phyloP scores from a whole-genome alignment of 2,329 filamentous ascomycete species.

The Nemania sp. region DNA sequence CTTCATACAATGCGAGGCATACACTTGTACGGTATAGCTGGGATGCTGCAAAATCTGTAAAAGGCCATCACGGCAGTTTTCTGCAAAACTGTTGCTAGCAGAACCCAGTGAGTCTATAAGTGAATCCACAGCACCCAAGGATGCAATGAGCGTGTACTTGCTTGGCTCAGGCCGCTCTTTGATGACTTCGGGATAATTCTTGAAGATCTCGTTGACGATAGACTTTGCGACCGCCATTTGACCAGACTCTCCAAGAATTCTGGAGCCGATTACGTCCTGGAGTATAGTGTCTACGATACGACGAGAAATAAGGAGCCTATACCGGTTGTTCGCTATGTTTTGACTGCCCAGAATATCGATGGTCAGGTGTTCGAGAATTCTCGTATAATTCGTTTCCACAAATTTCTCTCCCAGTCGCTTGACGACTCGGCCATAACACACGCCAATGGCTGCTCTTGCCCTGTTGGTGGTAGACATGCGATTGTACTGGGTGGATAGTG shows the following conservation, averaged over 20 bases:
- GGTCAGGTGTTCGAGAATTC: slow-evolving; percentile 80
- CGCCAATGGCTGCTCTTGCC: slow-evolving; percentile 77
- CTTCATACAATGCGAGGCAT: slow-evolving; percentile 83
- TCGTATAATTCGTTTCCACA: slow-evolving; percentile 81
- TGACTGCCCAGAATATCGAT: slow-evolving; percentile 76
- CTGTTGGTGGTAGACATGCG: slow-evolving; percentile 77
- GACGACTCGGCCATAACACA: slow-evolving; percentile 84
- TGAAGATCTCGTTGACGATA: slow-evolving; percentile 84
- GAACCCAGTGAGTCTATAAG: slow-evolving; percentile 81
- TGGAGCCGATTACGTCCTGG: slow-evolving; percentile 78
- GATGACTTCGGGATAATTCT: slow-evolving; percentile 89
- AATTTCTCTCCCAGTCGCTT: slow-evolving; percentile 76
- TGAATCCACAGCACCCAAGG: slow-evolving; percentile 77
- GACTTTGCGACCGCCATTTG: slow-evolving; percentile 81
- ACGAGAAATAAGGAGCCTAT: slow-evolving; percentile 81
- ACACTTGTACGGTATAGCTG: slow-evolving; percentile 93
- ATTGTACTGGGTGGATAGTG: slow-evolving; percentile 79
- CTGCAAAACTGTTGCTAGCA: slow-evolving; percentile 76
- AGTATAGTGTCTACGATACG: slow-evolving; percentile 83
- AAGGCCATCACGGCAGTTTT: slow-evolving; percentile 81
- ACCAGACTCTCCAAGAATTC: slow-evolving; percentile 85
- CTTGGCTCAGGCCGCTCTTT: slow-evolving; percentile 86
- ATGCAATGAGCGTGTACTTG: slow-evolving; percentile 80
- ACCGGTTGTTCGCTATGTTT: slow-evolving; percentile 80
- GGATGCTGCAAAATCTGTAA: slow-evolving; percentile 91